Percentiles rank a stretch among this genome's conserved stretches.
phyloP scores from a whole-genome alignment of 2,329 filamentous ascomycete genomes.

The Xylaria sp. region DNA sequence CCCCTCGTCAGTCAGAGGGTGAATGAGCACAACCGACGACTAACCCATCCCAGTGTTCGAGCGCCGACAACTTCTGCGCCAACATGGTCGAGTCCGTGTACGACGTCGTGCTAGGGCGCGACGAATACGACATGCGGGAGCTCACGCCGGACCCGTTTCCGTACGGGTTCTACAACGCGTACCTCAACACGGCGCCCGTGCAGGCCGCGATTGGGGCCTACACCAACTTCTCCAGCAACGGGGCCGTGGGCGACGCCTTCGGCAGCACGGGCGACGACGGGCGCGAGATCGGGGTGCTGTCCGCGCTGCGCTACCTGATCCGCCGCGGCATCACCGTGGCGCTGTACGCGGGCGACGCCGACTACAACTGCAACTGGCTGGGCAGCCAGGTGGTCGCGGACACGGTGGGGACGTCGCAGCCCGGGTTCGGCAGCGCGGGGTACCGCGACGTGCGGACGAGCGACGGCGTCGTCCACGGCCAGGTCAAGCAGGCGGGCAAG shows the following conservation, averaged over 20 bases:
- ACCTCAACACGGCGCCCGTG: conserved; percentile 65
- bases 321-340: conserved; percentile 41
- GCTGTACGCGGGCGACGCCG: conserved; percentile 48
- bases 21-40: background rate
- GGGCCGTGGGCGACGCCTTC: conserved; percentile 60
- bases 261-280: conserved; percentile 64
- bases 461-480: conserved; percentile 59
- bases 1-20: background rate
- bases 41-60: conserved; percentile 52
- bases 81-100: conserved; percentile 62
- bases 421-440: conserved; percentile 56
- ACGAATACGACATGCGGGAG: conserved; percentile 70
- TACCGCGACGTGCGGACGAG: conserved; percentile 57
- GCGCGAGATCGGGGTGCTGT: conserved; percentile 43
- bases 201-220: conserved; percentile 68
- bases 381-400: conserved; percentile 45
- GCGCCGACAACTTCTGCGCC: conserved; percentile 66
- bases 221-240: conserved; percentile 65
- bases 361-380: conserved; percentile 51
- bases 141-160: conserved; percentile 67
- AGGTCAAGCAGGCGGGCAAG: conserved; percentile 61
- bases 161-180: conserved; percentile 63
- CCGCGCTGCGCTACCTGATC: conserved; percentile 42
- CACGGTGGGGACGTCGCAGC: conserved; percentile 47
- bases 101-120: conserved; percentile 61